Percentiles rank a stretch among this genome's conserved stretches.
These are phyloP conservation scores for Citrus trifoliata DNA, from an alignment of 345 rosid genomes.

Conservation along the genomic window DNA sequence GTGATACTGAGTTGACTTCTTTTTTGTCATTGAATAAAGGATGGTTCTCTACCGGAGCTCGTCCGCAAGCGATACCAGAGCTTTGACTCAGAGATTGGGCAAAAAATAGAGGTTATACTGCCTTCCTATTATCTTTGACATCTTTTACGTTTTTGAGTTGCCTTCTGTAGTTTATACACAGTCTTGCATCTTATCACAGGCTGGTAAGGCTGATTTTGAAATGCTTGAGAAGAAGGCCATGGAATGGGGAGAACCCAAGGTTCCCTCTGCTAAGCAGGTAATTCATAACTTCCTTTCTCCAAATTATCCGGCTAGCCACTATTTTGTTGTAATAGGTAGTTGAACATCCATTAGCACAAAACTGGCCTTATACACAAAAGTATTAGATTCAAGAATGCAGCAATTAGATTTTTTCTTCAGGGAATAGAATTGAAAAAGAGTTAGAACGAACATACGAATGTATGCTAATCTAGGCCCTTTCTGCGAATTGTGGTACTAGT, in stretches of 20 bases:
- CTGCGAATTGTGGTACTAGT: not conserved
- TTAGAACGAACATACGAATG: not conserved
- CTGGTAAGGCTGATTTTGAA: slow-evolving; percentile 82
- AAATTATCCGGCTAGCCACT: not conserved
- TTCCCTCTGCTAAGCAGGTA: slow-evolving; percentile 96
- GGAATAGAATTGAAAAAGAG: not conserved
- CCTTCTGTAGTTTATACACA: not conserved
- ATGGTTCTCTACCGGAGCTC: slow-evolving; percentile 64
- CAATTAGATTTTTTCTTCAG: not conserved
- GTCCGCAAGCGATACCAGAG: slow-evolving; percentile 69
- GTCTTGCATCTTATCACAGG: slow-evolving; percentile 32
- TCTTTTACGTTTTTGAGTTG: not conserved
- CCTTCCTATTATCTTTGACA: not conserved
- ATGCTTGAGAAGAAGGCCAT: slow-evolving; percentile 78
- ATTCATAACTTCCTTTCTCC: not conserved
- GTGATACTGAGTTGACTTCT: not conserved
- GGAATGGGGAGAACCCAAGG: slow-evolving; percentile 88
- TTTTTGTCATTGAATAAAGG: slow-evolving; percentile 30
- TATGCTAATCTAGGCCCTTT: not conserved
- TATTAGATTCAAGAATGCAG: not conserved
- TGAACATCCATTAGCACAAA: not conserved
- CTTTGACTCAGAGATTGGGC: slow-evolving; percentile 69
- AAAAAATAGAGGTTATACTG: slow-evolving; percentile 51
- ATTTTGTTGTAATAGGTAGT: not conserved
- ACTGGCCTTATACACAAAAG: not conserved